Percentiles rank a stretch among this genome's conserved stretches.
Conservation (phyloP, 495 filamentous ascomycete genomes). For the Annulohypoxylon bovei region DNA sequence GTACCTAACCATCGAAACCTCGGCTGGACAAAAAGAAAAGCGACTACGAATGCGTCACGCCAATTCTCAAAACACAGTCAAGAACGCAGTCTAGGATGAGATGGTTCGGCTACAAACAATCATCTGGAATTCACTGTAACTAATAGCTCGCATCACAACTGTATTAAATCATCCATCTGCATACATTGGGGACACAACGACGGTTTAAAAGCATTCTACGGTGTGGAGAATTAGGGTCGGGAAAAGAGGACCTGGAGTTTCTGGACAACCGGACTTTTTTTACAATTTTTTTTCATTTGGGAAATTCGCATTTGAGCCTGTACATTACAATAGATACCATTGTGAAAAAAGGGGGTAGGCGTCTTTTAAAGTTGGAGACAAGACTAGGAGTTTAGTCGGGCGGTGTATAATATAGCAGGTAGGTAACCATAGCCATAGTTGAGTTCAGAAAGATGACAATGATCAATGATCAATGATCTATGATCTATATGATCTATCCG, state of each 20-base stretch:
- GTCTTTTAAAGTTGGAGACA: slow-evolving; percentile 19
- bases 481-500: background rate
- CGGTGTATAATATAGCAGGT: slow-evolving; percentile 20
- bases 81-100: slow-evolving; percentile 15
- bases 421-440: background rate
- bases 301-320: slow-evolving; percentile 39
- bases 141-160: slow-evolving; percentile 31
- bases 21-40: slow-evolving; percentile 3
- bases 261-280: slow-evolving; percentile 35
- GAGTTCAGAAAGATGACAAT: slow-evolving; percentile 6
- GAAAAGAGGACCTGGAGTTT: slow-evolving; percentile 45
- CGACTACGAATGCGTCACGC: slow-evolving; percentile 14
- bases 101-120: slow-evolving; percentile 22
- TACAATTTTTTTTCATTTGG: slow-evolving; percentile 20
- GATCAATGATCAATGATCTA: too few relatives aligned
- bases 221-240: slow-evolving; percentile 32
- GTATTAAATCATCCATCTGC: slow-evolving; percentile 41
- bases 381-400: slow-evolving; percentile 15
- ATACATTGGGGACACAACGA: slow-evolving; percentile 36
- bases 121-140: slow-evolving; percentile 38
- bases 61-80: background rate
- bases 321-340: slow-evolving; percentile 45
- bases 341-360: slow-evolving; percentile 40
- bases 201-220: slow-evolving; percentile 41
- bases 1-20: background rate